phyloP scores from a whole-genome alignment of 2,329 filamentous ascomycete genomes.

The Tolypocladium ophioglossoides region DNA sequence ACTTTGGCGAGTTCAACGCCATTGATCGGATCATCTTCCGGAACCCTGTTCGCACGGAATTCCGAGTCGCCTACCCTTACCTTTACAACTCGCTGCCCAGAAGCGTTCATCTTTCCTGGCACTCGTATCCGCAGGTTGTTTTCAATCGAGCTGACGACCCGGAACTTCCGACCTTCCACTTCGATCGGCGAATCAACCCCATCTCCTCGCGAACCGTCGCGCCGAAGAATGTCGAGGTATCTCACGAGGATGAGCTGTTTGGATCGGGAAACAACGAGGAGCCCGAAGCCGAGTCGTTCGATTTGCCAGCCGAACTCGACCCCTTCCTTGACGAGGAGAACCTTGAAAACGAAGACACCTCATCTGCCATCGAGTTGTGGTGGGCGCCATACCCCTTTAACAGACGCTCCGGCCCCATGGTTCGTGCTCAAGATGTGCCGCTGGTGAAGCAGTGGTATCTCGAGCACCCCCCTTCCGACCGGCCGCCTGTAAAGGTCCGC shows the following conservation, averaged over 20 bases:
- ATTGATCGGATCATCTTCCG: slow-evolving; percentile 99
- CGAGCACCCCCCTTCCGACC: slow-evolving; percentile 78
- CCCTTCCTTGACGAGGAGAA: slow-evolving; percentile 88
- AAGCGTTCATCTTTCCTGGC: slow-evolving; percentile 88
- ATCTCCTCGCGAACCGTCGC: slow-evolving; percentile 92
- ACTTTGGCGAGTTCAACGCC: slow-evolving; percentile 98
- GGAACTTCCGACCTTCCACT: slow-evolving; percentile 90
- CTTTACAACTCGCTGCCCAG: slow-evolving; percentile 93
- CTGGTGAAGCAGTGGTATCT: slow-evolving; percentile 98
- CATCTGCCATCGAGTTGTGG: slow-evolving; percentile 88
- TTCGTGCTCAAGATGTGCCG: slow-evolving; percentile 91
- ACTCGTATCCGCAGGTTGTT: slow-evolving; percentile 86
- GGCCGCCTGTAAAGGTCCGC: slow-evolving; percentile 88
- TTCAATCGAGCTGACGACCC: slow-evolving; percentile 83
- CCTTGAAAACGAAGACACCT: slow-evolving; percentile 78
- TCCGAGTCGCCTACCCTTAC: slow-evolving; percentile 86
- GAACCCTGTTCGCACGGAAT: slow-evolving; percentile 88
- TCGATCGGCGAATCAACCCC: slow-evolving; percentile 94
- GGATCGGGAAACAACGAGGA: slow-evolving; percentile 66
- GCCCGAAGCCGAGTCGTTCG: slow-evolving; percentile 72
- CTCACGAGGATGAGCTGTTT: slow-evolving; percentile 90
- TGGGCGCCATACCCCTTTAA: slow-evolving; percentile 98
- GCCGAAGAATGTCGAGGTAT: slow-evolving; percentile 84
- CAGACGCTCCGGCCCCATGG: slow-evolving; percentile 87
- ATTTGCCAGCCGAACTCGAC: slow-evolving; percentile 67